Evolutionary conservation across 2,329 filamentous ascomycete species (phyloP), one percentile per base, ranked within the genome.

Genomic region (Aspergillus luchuensis): DNA sequence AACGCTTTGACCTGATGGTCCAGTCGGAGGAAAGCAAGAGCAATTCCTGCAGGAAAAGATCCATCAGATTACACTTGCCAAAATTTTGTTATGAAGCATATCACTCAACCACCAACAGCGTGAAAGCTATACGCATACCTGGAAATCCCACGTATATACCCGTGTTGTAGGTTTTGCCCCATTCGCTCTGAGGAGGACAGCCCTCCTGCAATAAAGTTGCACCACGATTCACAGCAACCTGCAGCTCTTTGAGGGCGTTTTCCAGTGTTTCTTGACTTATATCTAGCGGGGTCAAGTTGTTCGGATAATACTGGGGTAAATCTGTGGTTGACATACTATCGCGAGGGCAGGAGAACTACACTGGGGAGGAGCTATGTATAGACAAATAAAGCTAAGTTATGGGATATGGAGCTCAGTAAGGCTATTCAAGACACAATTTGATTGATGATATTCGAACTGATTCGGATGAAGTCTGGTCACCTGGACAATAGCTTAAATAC

Each of bases 21-120:
- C 15, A 79, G 69, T n/a, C 77, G 75, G 11, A 78, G 67, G 51
- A 77, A 76, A 45, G 74, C 67, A 48, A 78, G 66, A 38, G 72
- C 70, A 49, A 76, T 67, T 11, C 77, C 77, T 77, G 59, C n/a
- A 28, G 19, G 13, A 41, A 7, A 50, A 15, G 10, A 6, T 47
- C 64, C 50, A 68, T 48, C 45, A 38, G 21, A 36, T 36, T 36
- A 36, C 5, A 36, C 33, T 36, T 36, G 11, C 11, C 33, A 17
- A 39, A 53, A 3, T 19, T n/a, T 47, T 5, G 11, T 5, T 8
- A n/a, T 39, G 13, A 25, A 17, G 13, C 60, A 49, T 54, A 49
- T 52, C 36, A 39, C 7, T 21, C 36, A 8, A 53, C n/a, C 48
- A 15, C 45, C 6, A 38, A 7, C 10, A 25, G 17, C 10, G 28